Conservation (phyloP, 768 basidiomycete species). For the Rhodotorula babjevae region DNA sequence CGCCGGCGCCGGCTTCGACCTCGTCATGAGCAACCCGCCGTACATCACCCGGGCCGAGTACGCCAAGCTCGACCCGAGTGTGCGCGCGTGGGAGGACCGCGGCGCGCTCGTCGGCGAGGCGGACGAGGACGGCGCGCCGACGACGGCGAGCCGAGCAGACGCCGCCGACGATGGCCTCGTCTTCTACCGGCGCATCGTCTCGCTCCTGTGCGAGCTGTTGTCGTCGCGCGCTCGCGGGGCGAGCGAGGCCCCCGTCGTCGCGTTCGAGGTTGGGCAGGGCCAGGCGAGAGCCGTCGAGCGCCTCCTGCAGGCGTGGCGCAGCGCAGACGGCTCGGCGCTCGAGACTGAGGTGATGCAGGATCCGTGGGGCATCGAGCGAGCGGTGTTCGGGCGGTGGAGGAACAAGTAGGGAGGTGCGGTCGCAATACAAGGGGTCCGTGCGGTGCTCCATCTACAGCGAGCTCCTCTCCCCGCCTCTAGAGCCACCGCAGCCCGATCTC, state of each 20-base stretch:
- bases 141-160: too few species aligned
- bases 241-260: conserved; percentile 9
- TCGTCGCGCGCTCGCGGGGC: neutral
- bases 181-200: conserved; percentile 69
- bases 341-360: conserved; percentile 23
- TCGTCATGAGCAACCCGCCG: conserved; percentile 79
- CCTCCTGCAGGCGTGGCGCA: conserved; percentile 10
- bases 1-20: conserved; percentile 56
- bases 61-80: conserved; percentile 60
- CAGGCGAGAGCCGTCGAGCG: conserved; percentile 31
- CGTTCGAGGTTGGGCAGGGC: conserved; percentile 39
- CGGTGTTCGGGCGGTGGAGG: conserved; percentile 17
- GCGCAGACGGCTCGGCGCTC: neutral
- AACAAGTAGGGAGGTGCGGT: neutral
- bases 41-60: conserved; percentile 73
- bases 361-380: conserved; percentile 32
- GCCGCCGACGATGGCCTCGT: conserved; percentile 58
- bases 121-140: conserved; percentile 2
- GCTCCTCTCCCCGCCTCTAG: neutral
- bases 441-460: too few species aligned
- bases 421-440: too few species aligned
- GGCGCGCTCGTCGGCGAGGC: conserved; percentile 71
- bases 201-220: conserved; percentile 49
- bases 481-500: conserved; percentile 25
- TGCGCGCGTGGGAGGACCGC: conserved; percentile 72